Evolutionary conservation across 1,284 basidiomycete genomes (phyloP).

Genomic region (Mycosarcoma maydis): DNA sequence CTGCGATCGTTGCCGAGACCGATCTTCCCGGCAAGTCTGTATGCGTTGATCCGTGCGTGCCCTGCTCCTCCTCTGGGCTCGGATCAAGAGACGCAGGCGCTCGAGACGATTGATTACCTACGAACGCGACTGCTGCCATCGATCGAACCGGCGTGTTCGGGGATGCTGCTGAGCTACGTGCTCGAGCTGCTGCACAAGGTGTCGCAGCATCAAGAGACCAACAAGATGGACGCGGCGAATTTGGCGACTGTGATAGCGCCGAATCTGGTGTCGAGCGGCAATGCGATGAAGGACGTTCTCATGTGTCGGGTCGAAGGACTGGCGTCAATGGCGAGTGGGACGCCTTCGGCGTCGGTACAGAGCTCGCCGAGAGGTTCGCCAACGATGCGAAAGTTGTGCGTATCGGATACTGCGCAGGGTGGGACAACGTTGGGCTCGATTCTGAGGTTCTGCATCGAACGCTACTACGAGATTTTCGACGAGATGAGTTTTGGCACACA

Average conservation of each 20-base stretch:
- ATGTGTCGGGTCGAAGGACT: slow-evolving; percentile 75
- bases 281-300: slow-evolving; percentile 49
- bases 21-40: slow-evolving; percentile 76
- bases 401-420: slow-evolving; percentile 45
- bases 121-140: slow-evolving; percentile 70
- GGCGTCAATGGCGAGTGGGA: slow-evolving; percentile 73
- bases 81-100: slow-evolving; percentile 60
- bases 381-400: slow-evolving; percentile 3
- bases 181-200: slow-evolving; percentile 81
- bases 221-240: slow-evolving; percentile 84
- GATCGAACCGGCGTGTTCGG: slow-evolving; percentile 74
- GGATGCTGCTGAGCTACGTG: slow-evolving; percentile 77
- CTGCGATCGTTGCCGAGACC: slow-evolving; percentile 80
- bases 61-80: slow-evolving; percentile 67
- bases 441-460: slow-evolving; percentile 79
- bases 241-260: slow-evolving; percentile 80
- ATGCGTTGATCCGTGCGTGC: slow-evolving; percentile 76
- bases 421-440: slow-evolving; percentile 77
- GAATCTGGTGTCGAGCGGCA: slow-evolving; percentile 71
- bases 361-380: slow-evolving; percentile 4
- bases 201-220: slow-evolving; percentile 73
- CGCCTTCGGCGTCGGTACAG: background rate
- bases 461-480: slow-evolving; percentile 85
- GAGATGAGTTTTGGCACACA: slow-evolving; percentile 18
- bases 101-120: slow-evolving; percentile 69